Evolutionary conservation across 2,329 filamentous ascomycete genomes (phyloP).

Genomic region (Leptographium flavum): DNA sequence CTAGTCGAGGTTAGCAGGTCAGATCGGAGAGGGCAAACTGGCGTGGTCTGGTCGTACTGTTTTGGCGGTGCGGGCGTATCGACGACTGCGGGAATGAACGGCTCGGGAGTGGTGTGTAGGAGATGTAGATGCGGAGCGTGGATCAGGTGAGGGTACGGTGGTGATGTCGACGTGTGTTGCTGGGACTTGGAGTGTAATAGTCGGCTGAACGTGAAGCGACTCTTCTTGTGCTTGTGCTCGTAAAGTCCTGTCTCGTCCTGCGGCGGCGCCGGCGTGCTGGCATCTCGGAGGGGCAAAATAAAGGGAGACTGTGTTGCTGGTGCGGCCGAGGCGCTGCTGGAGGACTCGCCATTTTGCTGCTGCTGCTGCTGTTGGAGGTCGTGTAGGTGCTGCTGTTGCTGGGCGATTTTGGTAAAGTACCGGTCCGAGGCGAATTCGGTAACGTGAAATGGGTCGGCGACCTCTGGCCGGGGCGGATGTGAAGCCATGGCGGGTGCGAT

Average conservation of each 20-base stretch:
- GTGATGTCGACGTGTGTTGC: too few relatives aligned
- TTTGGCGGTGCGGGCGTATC: slow-evolving; percentile 13
- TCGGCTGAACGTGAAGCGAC: slow-evolving; percentile 11
- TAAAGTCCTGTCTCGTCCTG: slow-evolving; percentile 15
- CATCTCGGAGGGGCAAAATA: slow-evolving; percentile 34
- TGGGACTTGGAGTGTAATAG: slow-evolving; percentile 10
- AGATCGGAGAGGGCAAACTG: too few relatives aligned
- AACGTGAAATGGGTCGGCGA: slow-evolving; percentile 47
- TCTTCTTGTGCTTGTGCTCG: slow-evolving; percentile 26
- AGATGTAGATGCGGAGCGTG: background rate
- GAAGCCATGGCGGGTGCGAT: slow-evolving; percentile 3
- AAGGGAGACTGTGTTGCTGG: slow-evolving; percentile 24
- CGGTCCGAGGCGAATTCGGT: slow-evolving; percentile 53
- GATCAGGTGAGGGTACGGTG: background rate
- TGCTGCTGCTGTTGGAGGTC: slow-evolving; percentile 20
- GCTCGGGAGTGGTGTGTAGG: background rate
- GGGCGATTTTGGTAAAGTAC: slow-evolving; percentile 47
- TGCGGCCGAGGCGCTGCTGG: slow-evolving; percentile 1
- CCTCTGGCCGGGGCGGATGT: slow-evolving; percentile 15
- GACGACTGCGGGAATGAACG: background rate
- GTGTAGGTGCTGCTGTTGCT: slow-evolving; percentile 32
- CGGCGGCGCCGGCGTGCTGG: slow-evolving; percentile 13
- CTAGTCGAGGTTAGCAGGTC: slow-evolving; percentile 14
- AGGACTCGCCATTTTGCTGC: slow-evolving; percentile 16
- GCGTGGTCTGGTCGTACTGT: slow-evolving; percentile 15